phyloP scores from a whole-genome alignment of 2,329 filamentous ascomycete genomes.

The Aspergillus tanneri region DNA sequence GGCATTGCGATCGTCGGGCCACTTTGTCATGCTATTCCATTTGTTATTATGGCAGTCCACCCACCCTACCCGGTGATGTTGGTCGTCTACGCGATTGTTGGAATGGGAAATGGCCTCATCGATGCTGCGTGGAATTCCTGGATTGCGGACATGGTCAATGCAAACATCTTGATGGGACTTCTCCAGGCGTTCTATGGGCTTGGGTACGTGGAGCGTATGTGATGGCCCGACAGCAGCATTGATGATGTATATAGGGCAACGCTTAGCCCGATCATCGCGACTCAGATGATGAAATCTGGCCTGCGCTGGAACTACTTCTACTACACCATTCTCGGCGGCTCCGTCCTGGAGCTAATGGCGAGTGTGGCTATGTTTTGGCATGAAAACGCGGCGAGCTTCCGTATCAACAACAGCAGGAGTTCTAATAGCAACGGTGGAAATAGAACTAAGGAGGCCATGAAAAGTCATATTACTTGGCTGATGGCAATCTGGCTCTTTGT shows the following conservation, averaged over 20 bases:
- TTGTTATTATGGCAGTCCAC: constrained; percentile 29
- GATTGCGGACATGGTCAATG: constrained; percentile 69
- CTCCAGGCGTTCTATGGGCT: constrained; percentile 71
- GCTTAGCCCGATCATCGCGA: constrained; percentile 13
- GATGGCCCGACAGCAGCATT: not conserved
- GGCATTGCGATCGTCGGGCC: constrained; percentile 66
- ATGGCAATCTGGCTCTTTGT: constrained; percentile 32
- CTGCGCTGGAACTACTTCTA: constrained; percentile 14
- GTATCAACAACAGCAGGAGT: constrained; percentile 8
- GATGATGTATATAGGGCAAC: constrained; percentile 6
- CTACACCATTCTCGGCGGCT: constrained; percentile 11
- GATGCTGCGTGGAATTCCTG: constrained; percentile 59
- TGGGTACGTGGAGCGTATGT: constrained; percentile 41
- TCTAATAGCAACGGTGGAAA: constrained; percentile 2
- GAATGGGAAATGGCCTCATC: constrained; percentile 39
- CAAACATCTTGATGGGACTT: constrained; percentile 71
- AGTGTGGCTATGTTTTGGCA: constrained; percentile 11
- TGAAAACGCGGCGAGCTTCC: constrained; percentile 8
- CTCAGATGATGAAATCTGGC: constrained; percentile 13
- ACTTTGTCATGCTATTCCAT: constrained; percentile 32
- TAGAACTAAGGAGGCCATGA: constrained; percentile 11
- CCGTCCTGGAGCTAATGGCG: constrained; percentile 7
- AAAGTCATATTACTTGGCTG: constrained; percentile 11
- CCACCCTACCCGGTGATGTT: constrained; percentile 40
- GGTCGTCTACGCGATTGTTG: constrained; percentile 35